Percentiles rank a stretch among this genome's conserved stretches.
Conservation (phyloP, 768 basidiomycete genomes). For the Daedalea quercina region DNA sequence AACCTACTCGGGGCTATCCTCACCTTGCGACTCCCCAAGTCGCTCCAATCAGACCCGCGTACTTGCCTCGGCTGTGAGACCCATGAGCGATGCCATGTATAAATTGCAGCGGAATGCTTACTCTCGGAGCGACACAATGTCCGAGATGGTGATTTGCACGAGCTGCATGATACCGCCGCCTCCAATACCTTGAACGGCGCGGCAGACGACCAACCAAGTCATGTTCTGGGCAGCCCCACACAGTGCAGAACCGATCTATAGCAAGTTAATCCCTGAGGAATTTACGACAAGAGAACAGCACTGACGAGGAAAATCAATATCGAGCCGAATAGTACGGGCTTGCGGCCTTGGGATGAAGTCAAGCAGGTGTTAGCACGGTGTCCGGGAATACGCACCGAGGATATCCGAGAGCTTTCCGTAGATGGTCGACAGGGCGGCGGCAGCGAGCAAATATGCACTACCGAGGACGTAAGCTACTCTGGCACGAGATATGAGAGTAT, state of each 20-base stretch:
- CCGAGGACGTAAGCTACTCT: neutral
- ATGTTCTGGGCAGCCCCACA: conserved; percentile 79
- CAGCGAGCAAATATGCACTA: conserved; percentile 71
- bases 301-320: conserved; percentile 65
- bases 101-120: conserved; percentile 25
- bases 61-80: conserved; percentile 63
- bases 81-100: neutral
- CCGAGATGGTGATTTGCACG: conserved; percentile 72
- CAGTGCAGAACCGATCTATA: conserved; percentile 68
- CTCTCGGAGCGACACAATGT: conserved; percentile 79
- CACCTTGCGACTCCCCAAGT: conserved; percentile 69
- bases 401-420: conserved; percentile 76
- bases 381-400: conserved; percentile 21
- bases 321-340: conserved; percentile 60
- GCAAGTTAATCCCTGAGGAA: neutral
- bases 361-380: conserved; percentile 20
- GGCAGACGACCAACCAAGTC: conserved; percentile 68
- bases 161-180: conserved; percentile 76
- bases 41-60: conserved; percentile 67
- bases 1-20: neutral
- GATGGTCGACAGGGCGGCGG: conserved; percentile 58
- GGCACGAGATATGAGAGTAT: too few species aligned
- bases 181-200: conserved; percentile 81
- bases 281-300: neutral
- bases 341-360: conserved; percentile 42